Evolutionary conservation across 1,284 basidiomycete genomes (phyloP).

Genomic region (Naganishia cerealis): DNA sequence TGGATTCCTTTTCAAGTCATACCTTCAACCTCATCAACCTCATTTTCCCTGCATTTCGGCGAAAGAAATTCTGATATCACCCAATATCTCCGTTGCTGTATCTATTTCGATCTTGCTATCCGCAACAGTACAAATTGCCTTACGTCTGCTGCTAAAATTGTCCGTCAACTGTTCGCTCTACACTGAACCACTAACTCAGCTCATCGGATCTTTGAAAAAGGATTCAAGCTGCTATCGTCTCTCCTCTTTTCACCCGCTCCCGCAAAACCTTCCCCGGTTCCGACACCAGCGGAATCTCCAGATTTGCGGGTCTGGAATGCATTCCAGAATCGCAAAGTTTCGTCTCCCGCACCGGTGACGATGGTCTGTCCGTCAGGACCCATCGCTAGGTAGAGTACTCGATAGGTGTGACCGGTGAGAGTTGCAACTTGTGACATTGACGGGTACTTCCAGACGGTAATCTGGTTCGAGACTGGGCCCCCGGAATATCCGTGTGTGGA

Average conservation of each 20-base stretch:
- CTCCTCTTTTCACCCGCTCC: constrained; percentile 27
- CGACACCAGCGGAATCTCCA: constrained; percentile 34
- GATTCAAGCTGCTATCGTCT: constrained; percentile 40
- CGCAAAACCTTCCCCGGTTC: constrained; percentile 24
- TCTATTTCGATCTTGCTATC: not conserved
- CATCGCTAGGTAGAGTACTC: constrained; percentile 95
- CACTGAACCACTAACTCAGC: not conserved
- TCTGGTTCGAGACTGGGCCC: constrained; percentile 92
- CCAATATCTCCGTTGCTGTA: not conserved
- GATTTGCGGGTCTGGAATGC: constrained; percentile 69
- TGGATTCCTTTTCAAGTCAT: too few relatives aligned
- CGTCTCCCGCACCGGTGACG: constrained; percentile 95
- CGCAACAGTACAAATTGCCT: not conserved
- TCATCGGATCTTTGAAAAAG: constrained; percentile 47
- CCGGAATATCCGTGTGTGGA: constrained; percentile 96
- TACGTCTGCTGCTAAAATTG: not conserved
- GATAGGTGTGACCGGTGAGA: constrained; percentile 88
- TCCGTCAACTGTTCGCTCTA: not conserved
- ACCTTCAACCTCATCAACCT: too few relatives aligned
- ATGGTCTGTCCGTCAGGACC: constrained; percentile 95
- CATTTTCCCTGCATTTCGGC: too few relatives aligned
- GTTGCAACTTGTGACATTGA: constrained; percentile 89
- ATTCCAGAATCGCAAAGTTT: constrained; percentile 95
- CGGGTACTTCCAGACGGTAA: constrained; percentile 97
- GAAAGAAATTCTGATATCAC: too few relatives aligned